Evolutionary conservation across 495 filamentous ascomycete species (phyloP).

Genomic region (Rusavskia elegans): DNA sequence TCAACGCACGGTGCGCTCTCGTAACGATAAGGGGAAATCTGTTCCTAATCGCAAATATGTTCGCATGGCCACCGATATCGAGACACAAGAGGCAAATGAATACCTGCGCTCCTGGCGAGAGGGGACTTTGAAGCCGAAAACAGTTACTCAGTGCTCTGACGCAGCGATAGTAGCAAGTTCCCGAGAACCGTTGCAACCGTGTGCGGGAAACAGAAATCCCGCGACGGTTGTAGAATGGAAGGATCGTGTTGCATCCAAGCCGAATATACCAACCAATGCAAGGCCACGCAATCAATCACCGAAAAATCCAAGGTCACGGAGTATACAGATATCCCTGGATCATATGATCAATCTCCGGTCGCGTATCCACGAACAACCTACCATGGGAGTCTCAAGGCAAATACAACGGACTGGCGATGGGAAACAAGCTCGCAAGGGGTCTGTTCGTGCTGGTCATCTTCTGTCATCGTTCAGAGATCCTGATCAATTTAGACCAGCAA

Average conservation of each 20-base stretch:
- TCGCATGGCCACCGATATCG: constrained; percentile 47
- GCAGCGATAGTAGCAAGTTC: constrained; percentile 3
- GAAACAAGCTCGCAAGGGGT: constrained; percentile 17
- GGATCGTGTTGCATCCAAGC: neutral
- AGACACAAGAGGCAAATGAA: constrained; percentile 59
- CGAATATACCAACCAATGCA: neutral
- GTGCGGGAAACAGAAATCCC: constrained; percentile 18
- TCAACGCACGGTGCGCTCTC: constrained; percentile 46
- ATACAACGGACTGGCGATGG: neutral
- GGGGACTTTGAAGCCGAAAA: constrained; percentile 43
- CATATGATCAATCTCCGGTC: neutral
- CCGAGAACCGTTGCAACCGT: constrained; percentile 14
- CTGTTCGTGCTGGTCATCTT: constrained; percentile 22
- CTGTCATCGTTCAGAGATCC: constrained; percentile 1
- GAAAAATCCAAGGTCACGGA: neutral
- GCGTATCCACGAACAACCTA: neutral
- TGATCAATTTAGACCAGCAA: constrained; percentile 11
- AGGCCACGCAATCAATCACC: neutral
- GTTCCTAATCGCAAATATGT: constrained; percentile 65
- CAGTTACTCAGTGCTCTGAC: constrained; percentile 13
- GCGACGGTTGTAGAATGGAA: neutral
- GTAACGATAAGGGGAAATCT: constrained; percentile 47
- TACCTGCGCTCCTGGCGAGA: constrained; percentile 60
- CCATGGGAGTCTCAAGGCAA: neutral
- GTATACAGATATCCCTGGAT: neutral